Base-by-base conservation (phyloP, 164 flowering plant species). In the Umbellularia californica region DNA sequence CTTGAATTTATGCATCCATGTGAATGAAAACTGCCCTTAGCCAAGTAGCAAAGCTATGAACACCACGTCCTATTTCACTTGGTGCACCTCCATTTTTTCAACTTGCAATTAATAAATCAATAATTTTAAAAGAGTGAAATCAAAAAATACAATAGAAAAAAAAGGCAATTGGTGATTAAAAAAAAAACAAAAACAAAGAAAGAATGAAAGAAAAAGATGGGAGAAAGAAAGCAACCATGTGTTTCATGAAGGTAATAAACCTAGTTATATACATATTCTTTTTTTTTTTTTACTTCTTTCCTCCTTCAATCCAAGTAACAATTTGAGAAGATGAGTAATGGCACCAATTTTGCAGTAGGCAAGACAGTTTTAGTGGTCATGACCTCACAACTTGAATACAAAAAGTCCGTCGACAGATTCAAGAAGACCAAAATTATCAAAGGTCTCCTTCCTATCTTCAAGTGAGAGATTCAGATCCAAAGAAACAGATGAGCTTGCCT, bases 381-480 rank as follows among this genome's bases (percentile, higher is more conserved):
- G 25, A 24, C 75, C 75, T 41, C 81, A 84, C 74, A 83, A 65
- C 70, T 86, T 85, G 87, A 94, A 91, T 75, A 85, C 70, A 66
- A 94, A 77, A 68, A 83, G 41, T 76, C 84, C 81, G 80, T 94
- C 98, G 3, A 91, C 96, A 13, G 78, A 82, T 71, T 91, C 93
- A 52, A 90, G 84, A 66, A 92, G 81, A 50, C 89, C 92, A 19
- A 88, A 80, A 41, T 88, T 91, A 65, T 88, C 92, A 7, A 86
- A 81, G 65, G 78, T 81, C 69, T 84, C 88, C 66, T 66, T 72
- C 0, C 27, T 74, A 52, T 73, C 70, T 23, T 86, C 89, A 51
- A 86, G 75, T 7, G 89, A 86, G 23, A 92, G 82, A 70, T 93
- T 95, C 88, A 95, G 87, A 84, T 95, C 97, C 76, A 93, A 73